Conservation (phyloP, 2,329 filamentous ascomycete species). For the Neodidymelliopsis sp. region DNA sequence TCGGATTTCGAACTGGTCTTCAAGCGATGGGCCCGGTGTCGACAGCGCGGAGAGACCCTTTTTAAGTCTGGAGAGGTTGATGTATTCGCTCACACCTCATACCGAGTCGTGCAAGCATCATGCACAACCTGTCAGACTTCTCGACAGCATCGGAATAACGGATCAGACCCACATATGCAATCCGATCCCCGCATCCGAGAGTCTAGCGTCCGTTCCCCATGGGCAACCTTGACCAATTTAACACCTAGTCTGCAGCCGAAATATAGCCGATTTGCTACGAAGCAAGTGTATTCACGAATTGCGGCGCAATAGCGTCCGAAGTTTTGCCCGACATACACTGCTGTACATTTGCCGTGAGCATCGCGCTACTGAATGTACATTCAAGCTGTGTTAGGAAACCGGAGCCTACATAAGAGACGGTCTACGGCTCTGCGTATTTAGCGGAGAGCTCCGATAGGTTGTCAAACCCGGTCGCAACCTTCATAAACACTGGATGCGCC, state of each 20-base stretch:
- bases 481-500: too few relatives aligned
- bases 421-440: neutral
- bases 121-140: neutral
- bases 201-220: neutral
- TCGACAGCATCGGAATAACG: neutral
- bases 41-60: neutral
- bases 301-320: neutral
- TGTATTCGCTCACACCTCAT: neutral
- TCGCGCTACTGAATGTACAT: neutral
- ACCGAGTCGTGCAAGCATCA: neutral
- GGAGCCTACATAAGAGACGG: neutral
- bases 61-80: slow-evolving; percentile 6
- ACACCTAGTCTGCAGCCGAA: neutral
- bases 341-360: neutral
- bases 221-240: neutral
- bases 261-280: slow-evolving; percentile 2
- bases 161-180: neutral
- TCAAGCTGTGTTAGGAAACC: neutral
- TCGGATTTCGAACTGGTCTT: neutral
- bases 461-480: too few relatives aligned
- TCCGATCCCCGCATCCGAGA: slow-evolving; percentile 3
- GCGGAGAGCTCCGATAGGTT: neutral
- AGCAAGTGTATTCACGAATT: neutral
- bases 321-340: slow-evolving; percentile 1
- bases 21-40: slow-evolving; percentile 3